A percentile compares a stretch with the other conserved stretches of the same genome.
Conservation (phyloP, 75 land plant species). For the Cupressus sempervirens region DNA sequence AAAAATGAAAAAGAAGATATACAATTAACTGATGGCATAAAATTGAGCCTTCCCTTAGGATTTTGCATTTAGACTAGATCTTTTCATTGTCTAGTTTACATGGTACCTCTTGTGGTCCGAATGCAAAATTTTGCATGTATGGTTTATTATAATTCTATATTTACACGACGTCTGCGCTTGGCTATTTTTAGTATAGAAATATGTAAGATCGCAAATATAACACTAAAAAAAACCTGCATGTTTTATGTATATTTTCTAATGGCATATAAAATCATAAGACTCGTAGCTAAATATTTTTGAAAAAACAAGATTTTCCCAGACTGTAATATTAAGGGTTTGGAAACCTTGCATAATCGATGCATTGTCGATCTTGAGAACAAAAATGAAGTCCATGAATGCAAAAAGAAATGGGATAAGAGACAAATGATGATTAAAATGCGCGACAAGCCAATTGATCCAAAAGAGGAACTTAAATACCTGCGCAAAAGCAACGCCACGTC, state of each 20-base stretch:
- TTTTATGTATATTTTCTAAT: background rate
- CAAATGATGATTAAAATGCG: background rate
- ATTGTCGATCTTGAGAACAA: background rate
- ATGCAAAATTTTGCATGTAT: too few species aligned
- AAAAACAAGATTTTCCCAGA: too few species aligned
- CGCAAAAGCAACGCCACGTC: slow-evolving; percentile 8
- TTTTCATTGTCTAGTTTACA: background rate
- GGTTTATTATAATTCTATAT: too few species aligned
- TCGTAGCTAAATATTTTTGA: background rate
- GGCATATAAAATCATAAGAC: background rate
- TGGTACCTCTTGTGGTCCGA: too few species aligned
- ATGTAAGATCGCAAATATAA: too few species aligned
- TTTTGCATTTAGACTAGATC: background rate
- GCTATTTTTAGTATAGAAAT: too few species aligned
- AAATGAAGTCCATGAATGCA: background rate
- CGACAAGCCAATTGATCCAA: background rate
- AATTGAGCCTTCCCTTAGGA: background rate
- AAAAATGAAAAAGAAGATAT: too few species aligned
- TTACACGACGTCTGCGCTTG: too few species aligned
- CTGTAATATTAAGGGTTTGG: background rate
- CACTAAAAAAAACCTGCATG: background rate
- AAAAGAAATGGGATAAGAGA: background rate
- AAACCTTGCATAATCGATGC: background rate
- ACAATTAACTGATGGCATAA: background rate
- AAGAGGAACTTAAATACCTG: background rate